phyloP scores from a whole-genome alignment of 2,329 filamentous ascomycete species.

The Xylariomycetidae sp. region DNA sequence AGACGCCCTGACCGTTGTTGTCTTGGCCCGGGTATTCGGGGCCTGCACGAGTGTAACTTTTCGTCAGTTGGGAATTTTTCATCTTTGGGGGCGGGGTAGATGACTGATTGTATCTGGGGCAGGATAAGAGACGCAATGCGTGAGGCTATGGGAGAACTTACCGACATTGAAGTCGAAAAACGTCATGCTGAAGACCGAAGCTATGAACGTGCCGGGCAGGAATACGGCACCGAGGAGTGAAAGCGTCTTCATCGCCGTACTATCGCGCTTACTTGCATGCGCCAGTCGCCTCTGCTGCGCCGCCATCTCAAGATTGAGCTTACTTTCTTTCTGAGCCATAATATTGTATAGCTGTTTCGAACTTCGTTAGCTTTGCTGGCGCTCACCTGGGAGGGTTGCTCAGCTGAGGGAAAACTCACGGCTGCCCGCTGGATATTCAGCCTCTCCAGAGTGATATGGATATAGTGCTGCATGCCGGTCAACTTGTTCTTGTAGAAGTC shows the following conservation, averaged over 20 bases:
- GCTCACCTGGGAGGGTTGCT: no score
- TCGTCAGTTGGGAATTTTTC: no score
- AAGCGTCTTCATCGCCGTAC: constrained; percentile 61
- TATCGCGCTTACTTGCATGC: constrained; percentile 57
- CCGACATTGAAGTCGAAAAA: constrained; percentile 59
- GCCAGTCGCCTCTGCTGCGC: constrained; percentile 55
- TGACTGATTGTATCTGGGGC: no score
- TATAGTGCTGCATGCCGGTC: constrained; percentile 58
- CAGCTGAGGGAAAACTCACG: constrained; percentile 33
- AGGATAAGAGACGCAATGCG: no score
- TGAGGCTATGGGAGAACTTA: constrained; percentile 25
- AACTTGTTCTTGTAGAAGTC: constrained; percentile 60
- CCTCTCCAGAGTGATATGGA: constrained; percentile 56
- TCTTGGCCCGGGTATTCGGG: no score
- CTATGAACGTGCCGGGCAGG: constrained; percentile 57
- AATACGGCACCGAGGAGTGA: constrained; percentile 61
- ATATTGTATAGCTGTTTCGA: constrained; percentile 57
- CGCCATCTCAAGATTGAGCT: constrained; percentile 59
- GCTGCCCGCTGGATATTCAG: constrained; percentile 58
- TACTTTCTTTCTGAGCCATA: constrained; percentile 60
- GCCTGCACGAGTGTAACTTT: no score
- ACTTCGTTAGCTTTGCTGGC: constrained; percentile 9
- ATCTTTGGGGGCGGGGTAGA: no score
- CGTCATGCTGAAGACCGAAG: constrained; percentile 62
- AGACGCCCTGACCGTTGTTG: no score